Evolutionary conservation across 495 filamentous ascomycete species (phyloP).

Genomic region (Aspergillus wentii): DNA sequence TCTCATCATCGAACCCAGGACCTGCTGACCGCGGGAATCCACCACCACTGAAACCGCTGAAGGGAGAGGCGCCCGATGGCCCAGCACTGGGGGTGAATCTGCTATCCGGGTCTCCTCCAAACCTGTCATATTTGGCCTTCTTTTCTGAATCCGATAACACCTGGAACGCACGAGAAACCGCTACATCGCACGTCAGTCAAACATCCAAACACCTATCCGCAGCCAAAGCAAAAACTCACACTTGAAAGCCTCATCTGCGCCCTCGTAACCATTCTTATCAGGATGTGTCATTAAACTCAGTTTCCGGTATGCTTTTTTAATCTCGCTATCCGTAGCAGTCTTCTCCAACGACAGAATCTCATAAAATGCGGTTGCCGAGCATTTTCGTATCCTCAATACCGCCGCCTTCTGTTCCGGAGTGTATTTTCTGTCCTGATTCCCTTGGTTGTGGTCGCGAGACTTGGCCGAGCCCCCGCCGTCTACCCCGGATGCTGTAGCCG

Average conservation of each 20-base stretch:
- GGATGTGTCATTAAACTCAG: conserved; percentile 89
- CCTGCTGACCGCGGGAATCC: conserved; percentile 49
- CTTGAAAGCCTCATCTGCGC: conserved; percentile 97
- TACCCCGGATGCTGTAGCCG: conserved; percentile 69
- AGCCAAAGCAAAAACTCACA: conserved; percentile 40
- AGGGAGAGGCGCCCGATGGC: conserved; percentile 48
- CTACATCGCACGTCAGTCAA: conserved; percentile 31
- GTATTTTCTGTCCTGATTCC: conserved; percentile 84
- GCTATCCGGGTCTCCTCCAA: conserved; percentile 86
- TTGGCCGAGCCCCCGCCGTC: conserved; percentile 60
- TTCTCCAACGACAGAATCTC: conserved; percentile 80
- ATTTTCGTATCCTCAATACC: conserved; percentile 80
- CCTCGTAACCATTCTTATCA: conserved; percentile 97
- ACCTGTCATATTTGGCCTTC: conserved; percentile 77
- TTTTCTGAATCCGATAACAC: conserved; percentile 92
- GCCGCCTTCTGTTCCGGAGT: conserved; percentile 87
- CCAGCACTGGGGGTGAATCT: conserved; percentile 61
- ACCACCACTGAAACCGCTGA: conserved; percentile 65
- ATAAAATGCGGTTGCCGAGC: conserved; percentile 83
- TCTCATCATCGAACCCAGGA: conserved; percentile 77
- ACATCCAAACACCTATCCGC: not conserved
- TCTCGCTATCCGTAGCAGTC: conserved; percentile 70
- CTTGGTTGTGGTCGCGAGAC: conserved; percentile 84
- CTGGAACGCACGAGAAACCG: conserved; percentile 91
- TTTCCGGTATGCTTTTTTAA: conserved; percentile 98